Conservation (phyloP, 331 rosid genomes). For the Stylosanthes scabra region DNA sequence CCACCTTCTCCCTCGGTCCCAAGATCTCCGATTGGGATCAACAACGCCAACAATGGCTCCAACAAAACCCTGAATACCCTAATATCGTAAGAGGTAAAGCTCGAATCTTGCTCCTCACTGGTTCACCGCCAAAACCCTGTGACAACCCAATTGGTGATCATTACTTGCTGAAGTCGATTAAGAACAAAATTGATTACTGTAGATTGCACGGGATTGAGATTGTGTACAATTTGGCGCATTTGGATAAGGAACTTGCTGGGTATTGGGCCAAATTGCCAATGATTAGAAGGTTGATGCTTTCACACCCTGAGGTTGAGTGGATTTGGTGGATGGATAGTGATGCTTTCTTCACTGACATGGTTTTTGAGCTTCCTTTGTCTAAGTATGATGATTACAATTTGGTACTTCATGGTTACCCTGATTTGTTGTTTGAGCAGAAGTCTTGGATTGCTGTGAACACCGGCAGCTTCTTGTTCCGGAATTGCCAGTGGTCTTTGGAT, state of each 20-base stretch:
- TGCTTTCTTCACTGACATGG: slow-evolving; percentile 94
- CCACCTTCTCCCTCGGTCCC: slow-evolving; percentile 81
- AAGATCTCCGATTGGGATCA: slow-evolving; percentile 72
- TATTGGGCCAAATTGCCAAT: slow-evolving; percentile 97
- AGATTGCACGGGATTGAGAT: slow-evolving; percentile 96
- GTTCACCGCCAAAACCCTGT: slow-evolving; percentile 95
- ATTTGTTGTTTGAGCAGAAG: slow-evolving; percentile 88
- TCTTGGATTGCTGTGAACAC: slow-evolving; percentile 97
- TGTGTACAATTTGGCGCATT: slow-evolving; percentile 90
- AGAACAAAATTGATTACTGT: slow-evolving; percentile 96
- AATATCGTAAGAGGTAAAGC: slow-evolving; percentile 67
- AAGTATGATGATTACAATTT: slow-evolving; percentile 73
- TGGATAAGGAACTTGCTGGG: slow-evolving; percentile 92
- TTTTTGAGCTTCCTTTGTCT: slow-evolving; percentile 74
- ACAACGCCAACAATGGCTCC: slow-evolving; percentile 67
- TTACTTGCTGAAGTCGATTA: slow-evolving; percentile 80
- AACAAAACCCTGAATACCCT: slow-evolving; percentile 77
- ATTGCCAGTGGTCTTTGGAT: slow-evolving; percentile 98
- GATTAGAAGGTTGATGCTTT: slow-evolving; percentile 82
- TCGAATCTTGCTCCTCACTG: slow-evolving; percentile 86
- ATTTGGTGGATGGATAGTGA: slow-evolving; percentile 99
- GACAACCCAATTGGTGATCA: slow-evolving; percentile 96
- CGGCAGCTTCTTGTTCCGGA: slow-evolving; percentile 86
- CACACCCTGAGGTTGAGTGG: slow-evolving; percentile 98
- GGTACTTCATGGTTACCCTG: slow-evolving; percentile 95